Percentiles rank a stretch among this genome's conserved stretches.
phyloP scores from a whole-genome alignment of 2,329 filamentous ascomycete genomes.

The Xylaria sp. region DNA sequence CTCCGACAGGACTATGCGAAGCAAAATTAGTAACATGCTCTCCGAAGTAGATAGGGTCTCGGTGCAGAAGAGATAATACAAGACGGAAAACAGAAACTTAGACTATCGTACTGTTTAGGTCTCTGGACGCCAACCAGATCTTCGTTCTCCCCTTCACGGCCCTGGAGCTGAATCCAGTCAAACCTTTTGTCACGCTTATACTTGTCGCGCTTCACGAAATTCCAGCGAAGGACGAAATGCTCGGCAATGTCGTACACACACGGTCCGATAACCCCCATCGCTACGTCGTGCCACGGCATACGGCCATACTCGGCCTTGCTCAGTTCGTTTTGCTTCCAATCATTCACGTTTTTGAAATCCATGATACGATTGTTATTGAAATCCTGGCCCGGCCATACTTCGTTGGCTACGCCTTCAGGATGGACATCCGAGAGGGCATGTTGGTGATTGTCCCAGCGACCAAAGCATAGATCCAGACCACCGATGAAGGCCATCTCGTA shows the following conservation, averaged over 20 bases:
- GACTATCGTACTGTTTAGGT: slow-evolving; percentile 69
- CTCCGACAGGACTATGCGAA: slow-evolving; percentile 74
- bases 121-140: slow-evolving; percentile 89
- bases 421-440: slow-evolving; percentile 89
- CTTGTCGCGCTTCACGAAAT: slow-evolving; percentile 96
- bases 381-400: slow-evolving; percentile 94
- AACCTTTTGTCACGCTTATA: slow-evolving; percentile 89
- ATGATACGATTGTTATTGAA: slow-evolving; percentile 98
- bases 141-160: slow-evolving; percentile 79
- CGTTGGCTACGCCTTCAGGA: slow-evolving; percentile 80
- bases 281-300: slow-evolving; percentile 98
- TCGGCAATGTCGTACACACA: slow-evolving; percentile 94
- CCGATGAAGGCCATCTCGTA: slow-evolving; percentile 92
- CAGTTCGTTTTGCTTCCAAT: slow-evolving; percentile 94
- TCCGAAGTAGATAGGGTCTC: not conserved
- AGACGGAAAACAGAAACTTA: not conserved
- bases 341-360: slow-evolving; percentile 90
- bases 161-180: slow-evolving; percentile 85
- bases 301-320: slow-evolving; percentile 90
- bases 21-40: slow-evolving; percentile 12
- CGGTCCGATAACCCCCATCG: slow-evolving; percentile 90
- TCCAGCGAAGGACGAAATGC: slow-evolving; percentile 95
- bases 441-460: slow-evolving; percentile 89
- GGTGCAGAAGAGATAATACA: not conserved
- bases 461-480: slow-evolving; percentile 94